Evolutionary conservation across 768 basidiomycete genomes (phyloP).

Genomic region (Fomitopsis serialis): DNA sequence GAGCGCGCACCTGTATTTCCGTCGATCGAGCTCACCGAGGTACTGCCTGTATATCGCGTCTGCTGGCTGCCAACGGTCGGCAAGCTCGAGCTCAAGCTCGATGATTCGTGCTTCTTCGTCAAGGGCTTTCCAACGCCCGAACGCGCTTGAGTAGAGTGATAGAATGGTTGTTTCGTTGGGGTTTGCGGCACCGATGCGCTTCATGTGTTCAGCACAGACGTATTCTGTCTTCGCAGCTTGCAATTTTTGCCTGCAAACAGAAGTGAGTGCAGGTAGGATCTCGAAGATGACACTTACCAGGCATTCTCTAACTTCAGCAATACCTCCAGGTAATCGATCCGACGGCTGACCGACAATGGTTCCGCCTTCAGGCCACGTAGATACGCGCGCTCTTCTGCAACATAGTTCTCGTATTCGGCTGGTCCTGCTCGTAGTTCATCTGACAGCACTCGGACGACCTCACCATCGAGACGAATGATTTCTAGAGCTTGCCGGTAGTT

Average conservation of each 20-base stretch:
- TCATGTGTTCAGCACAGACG: too few species aligned
- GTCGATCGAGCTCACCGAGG: neutral
- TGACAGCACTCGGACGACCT: neutral
- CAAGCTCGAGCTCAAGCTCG: conserved; percentile 11
- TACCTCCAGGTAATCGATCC: too few species aligned
- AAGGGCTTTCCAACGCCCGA: neutral
- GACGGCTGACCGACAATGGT: too few species aligned
- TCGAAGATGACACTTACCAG: too few species aligned
- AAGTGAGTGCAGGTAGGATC: conserved; percentile 2
- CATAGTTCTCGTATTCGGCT: conserved; percentile 7
- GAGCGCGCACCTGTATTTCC: conserved; percentile 18
- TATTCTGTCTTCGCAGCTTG: neutral
- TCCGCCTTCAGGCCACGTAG: too few species aligned
- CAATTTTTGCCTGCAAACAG: conserved; percentile 6
- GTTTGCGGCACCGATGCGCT: too few species aligned
- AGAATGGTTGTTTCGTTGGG: neutral
- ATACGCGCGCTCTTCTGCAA: conserved; percentile 7
- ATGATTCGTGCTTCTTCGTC: conserved; percentile 2
- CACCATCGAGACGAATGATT: conserved; percentile 1
- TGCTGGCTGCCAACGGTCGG: conserved; percentile 10
- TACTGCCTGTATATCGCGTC: neutral
- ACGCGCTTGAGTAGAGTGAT: neutral
- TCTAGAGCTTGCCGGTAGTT: conserved; percentile 6
- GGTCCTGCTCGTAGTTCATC: neutral
- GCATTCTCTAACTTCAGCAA: too few species aligned